Base-by-base conservation (phyloP, 169 alveolate genomes). In the Eimeria zaria region DNA sequence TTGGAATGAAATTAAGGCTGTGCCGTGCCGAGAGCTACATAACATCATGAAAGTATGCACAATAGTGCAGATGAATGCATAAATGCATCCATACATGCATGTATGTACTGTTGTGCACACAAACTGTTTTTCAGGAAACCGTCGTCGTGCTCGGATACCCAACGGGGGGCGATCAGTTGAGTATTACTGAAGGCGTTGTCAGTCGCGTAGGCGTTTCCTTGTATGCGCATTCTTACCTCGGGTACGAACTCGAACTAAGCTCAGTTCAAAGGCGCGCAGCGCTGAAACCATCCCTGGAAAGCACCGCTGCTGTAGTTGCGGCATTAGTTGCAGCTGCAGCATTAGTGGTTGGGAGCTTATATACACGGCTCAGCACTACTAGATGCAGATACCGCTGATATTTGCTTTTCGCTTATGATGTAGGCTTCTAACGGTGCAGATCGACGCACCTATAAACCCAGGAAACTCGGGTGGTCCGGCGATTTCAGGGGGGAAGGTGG, bases 381-480 rank as follows among this genome's bases (percentile, higher is more conserved):
- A 33, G 44, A 33, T 51, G 48, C 48, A 12, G 44, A n/a, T 69
- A 5, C 78, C 11, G 78, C 48, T 69, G 27, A 5, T 69, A 44
- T 69, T 69, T 22, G 44, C 33, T n/a, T 33, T 6, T 12, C 7
- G 33, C 22, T 67, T 27, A 9, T 33, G 44, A 12, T 27, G 18
- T 24, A 95, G 98, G 39, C 95, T 98, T 71, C 96, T 98, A 44
- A 97, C 98, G 62, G 98, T 98, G 36, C 99, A 98, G 95, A 98
- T 98, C 44, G 99, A 98, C 96, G 99, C 99, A 0, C 99, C 99
- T 46, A 97, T 98, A 92, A 98, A 98, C 84, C 98, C 99, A 0
- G 99, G 99, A 67, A 98, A 98, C 95, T 97, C 99, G 53, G 99
- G 99, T 4, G 99, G 99, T 20, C 99, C 99, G 8, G 99, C 98